Conservation (phyloP, 257 asterid genomes). For the Haberlea rhodopensis region DNA sequence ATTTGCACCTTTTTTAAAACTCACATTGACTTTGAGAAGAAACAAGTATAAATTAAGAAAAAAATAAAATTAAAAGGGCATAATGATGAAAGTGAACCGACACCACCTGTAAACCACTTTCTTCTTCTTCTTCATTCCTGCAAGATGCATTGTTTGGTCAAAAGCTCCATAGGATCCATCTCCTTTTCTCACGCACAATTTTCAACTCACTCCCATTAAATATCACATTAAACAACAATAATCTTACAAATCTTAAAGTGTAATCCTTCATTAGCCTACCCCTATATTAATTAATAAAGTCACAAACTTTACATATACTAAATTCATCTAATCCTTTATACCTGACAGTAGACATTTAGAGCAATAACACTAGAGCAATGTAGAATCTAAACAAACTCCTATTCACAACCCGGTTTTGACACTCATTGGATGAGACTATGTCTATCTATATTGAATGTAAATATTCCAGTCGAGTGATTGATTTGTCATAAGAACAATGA, state of each 20-base stretch:
- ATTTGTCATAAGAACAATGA: too few relatives aligned
- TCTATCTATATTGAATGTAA: too few relatives aligned
- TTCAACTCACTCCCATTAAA: constrained; percentile 39
- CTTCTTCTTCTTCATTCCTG: constrained; percentile 33
- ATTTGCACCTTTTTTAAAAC: too few relatives aligned
- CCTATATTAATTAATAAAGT: constrained; percentile 4
- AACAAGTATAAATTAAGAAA: too few relatives aligned
- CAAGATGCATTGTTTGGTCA: constrained; percentile 45
- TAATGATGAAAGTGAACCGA: not conserved
- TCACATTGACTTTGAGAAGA: not conserved
- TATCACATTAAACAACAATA: constrained; percentile 13
- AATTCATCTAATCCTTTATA: constrained; percentile 11
- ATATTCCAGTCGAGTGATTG: too few relatives aligned
- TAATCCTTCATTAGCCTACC: constrained; percentile 1
- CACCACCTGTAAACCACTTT: constrained; percentile 29
- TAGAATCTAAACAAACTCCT: not conserved
- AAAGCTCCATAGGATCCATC: constrained; percentile 45
- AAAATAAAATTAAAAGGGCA: too few relatives aligned
- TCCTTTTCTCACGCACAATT: constrained; percentile 25
- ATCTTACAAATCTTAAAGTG: constrained; percentile 6
- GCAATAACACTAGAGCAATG: constrained; percentile 5
- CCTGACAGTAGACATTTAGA: constrained; percentile 2
- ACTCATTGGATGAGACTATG: too few relatives aligned
- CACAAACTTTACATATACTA: not conserved
- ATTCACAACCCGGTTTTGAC: too few relatives aligned